Conservation (phyloP, 805 yeast genomes). For the Metschnikowia koreensis region DNA sequence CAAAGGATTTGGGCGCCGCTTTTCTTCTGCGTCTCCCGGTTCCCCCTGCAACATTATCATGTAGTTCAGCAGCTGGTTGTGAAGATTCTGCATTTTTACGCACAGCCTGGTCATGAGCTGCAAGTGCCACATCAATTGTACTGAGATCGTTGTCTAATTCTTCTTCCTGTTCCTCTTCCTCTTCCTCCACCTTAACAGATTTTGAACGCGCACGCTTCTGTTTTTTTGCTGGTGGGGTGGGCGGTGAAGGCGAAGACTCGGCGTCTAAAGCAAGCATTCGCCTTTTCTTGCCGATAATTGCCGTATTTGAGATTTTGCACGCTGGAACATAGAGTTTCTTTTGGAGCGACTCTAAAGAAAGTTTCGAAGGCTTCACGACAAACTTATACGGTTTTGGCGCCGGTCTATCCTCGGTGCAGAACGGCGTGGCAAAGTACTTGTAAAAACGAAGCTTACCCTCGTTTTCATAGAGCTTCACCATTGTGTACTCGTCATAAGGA, state of each 20-base stretch:
- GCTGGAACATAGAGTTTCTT: conserved; percentile 19
- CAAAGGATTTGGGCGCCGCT: conserved; percentile 11
- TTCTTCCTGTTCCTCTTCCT: not conserved
- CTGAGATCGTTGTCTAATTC: not conserved
- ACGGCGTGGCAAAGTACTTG: conserved; percentile 44
- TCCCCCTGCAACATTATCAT: not conserved
- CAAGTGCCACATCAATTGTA: conserved; percentile 6
- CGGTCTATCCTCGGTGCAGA: conserved; percentile 15
- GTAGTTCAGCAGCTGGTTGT: conserved; percentile 3
- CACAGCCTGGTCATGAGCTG: not conserved
- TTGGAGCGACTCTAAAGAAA: conserved; percentile 17
- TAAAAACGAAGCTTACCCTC: conserved; percentile 73
- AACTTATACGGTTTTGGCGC: conserved; percentile 10
- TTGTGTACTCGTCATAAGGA: conserved; percentile 26
- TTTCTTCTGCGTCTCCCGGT: conserved; percentile 1
- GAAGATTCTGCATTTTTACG: conserved; percentile 6
- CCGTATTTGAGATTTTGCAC: conserved; percentile 27
- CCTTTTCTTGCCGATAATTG: conserved; percentile 19
- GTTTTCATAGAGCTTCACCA: conserved; percentile 66
- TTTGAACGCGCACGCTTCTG: not conserved
- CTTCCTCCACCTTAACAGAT: not conserved
- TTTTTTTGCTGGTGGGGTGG: not conserved
- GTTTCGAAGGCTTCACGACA: conserved; percentile 10
- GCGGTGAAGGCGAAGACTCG: not conserved
- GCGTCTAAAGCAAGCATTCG: conserved; percentile 5